Percentiles rank a stretch among this genome's conserved stretches.
Evolutionary conservation across 73 alveolate species (phyloP).

Genomic region (Durusdinium trenchii): DNA sequence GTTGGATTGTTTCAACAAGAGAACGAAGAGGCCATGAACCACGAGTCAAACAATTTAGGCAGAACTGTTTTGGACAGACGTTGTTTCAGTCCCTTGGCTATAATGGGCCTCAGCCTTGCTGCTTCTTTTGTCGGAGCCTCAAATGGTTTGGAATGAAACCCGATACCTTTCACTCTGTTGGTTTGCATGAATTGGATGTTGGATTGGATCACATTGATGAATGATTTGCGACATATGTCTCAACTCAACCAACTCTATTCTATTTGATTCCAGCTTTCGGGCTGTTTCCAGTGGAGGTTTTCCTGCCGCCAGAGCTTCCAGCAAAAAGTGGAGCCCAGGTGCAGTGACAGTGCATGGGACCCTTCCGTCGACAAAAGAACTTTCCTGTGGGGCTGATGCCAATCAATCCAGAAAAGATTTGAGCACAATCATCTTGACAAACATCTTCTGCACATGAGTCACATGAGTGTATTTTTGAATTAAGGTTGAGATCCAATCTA

Average conservation of each 20-base stretch:
- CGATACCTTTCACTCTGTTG: background rate
- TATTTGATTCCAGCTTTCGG: background rate
- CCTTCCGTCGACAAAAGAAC: background rate
- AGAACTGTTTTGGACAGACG: too few species aligned
- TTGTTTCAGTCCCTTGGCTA: background rate
- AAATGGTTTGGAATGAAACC: background rate
- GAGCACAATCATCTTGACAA: background rate
- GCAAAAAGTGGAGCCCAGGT: constrained; percentile 23
- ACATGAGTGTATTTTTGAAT: background rate
- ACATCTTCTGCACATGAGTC: background rate
- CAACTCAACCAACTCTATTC: background rate
- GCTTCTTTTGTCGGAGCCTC: constrained; percentile 37
- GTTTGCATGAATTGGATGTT: background rate
- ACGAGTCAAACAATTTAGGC: too few species aligned
- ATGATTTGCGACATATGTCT: background rate
- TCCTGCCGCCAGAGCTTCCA: constrained; percentile 60
- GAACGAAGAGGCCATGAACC: too few species aligned
- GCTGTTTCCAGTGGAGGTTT: background rate
- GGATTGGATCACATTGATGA: background rate
- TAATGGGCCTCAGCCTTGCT: constrained; percentile 70
- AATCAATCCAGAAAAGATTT: background rate
- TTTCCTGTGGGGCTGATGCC: background rate
- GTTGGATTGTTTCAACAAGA: too few species aligned
- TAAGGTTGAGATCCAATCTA: background rate
- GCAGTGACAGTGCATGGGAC: background rate